Evolutionary conservation across 1,284 basidiomycete species (phyloP).

Genomic region (Filobasidium uniguttulatum): DNA sequence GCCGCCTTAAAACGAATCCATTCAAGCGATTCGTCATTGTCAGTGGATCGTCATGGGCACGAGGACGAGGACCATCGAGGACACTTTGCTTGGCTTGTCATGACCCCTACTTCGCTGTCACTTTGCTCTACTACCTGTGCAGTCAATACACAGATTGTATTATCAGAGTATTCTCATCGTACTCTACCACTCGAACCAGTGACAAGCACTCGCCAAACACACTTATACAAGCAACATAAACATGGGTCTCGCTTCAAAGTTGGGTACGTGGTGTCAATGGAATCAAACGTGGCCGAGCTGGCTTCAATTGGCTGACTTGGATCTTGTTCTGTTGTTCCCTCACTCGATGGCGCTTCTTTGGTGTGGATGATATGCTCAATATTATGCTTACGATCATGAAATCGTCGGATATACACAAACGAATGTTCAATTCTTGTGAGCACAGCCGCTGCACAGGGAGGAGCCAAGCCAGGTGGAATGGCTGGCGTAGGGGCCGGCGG

Average conservation of each 20-base stretch:
- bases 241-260: conserved; percentile 15
- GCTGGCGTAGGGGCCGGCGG: neutral
- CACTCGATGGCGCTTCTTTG: conserved; percentile 6
- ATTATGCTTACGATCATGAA: neutral
- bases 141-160: too few relatives aligned
- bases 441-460: neutral
- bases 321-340: conserved; percentile 9
- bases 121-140: too few relatives aligned
- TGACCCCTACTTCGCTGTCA: too few relatives aligned
- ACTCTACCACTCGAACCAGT: too few relatives aligned
- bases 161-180: too few relatives aligned
- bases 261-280: conserved; percentile 4
- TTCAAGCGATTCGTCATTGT: too few relatives aligned
- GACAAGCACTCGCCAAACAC: neutral
- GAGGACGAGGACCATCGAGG: too few relatives aligned
- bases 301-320: neutral
- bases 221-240: neutral
- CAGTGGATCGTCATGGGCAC: too few relatives aligned
- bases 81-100: too few relatives aligned
- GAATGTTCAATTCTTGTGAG: neutral
- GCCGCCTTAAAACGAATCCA: too few relatives aligned
- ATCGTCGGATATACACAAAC: conserved; percentile 6
- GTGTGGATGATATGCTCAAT: conserved; percentile 7
- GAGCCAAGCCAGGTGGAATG: neutral
- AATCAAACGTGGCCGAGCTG: neutral